Base-by-base conservation (phyloP, 2,329 filamentous ascomycete species). In the Chalaropsis thielavioides region DNA sequence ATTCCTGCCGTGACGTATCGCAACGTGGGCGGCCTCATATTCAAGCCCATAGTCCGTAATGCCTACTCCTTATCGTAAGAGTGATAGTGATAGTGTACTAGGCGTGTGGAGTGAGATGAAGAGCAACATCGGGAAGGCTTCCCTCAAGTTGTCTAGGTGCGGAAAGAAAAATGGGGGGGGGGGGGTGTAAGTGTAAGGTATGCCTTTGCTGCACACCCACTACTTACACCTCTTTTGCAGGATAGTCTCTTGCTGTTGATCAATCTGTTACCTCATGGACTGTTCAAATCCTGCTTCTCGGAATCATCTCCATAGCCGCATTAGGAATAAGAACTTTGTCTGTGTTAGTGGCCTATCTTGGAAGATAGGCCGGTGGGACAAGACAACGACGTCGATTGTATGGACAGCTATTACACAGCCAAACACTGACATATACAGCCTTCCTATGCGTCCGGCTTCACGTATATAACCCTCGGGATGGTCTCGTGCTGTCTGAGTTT, bases 231-330 rank as follows among this genome's bases (percentile, higher is more conserved):
- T 46, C 6, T n/a, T 46, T n/a, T 46, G 43, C 27, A 17, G 49
- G 60, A 62, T 62, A 62, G 60, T 13, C 41, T 46, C 13, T 56
- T 10, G 41, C 31, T 51, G 24, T 35, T 22, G 24, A 56, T 65
- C 56, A 65, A 61, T 62, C 59, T 60, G 22, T 62, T 64, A 64
- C 64, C 59, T 65, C 43, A 61, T 65, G 13, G 19, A 1, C 31
- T 56, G 46, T 49, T 59, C 15, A 49, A 61, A 38, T 19, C 27
- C 31, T 6, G 24, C 15, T 17, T 31, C 22, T 24, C 17, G 17
- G 51, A 11, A n/a, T 35, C 51, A 58, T 58, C 15, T 31, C 51
- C 51, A 13, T 51, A 8, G 24, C 15, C 8, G 15, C 3, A 46
- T 46, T 8, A 19, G 43, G 43, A 46, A 46, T n/a, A 2, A 8